Percentiles rank a stretch among this genome's conserved stretches.
Evolutionary conservation across 2,329 filamentous ascomycete species (phyloP).

Genomic region (Talaromyces sp.): DNA sequence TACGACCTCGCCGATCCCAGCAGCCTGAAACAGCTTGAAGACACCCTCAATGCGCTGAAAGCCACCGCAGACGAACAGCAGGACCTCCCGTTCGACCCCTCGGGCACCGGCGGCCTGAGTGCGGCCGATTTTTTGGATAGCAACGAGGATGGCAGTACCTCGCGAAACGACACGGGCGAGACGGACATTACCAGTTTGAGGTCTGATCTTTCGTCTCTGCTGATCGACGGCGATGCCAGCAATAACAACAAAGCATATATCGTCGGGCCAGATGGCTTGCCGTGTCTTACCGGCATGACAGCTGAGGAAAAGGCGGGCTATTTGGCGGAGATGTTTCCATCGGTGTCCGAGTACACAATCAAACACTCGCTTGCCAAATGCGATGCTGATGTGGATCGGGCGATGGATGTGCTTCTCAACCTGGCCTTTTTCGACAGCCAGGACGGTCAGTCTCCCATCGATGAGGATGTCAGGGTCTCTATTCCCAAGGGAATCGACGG

Average conservation of each 20-base stretch:
- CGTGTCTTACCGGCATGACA: slow-evolving; percentile 23
- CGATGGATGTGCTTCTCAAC: slow-evolving; percentile 77
- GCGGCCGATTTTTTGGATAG: slow-evolving; percentile 14
- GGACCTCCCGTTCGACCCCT: slow-evolving; percentile 64
- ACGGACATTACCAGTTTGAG: slow-evolving; percentile 48
- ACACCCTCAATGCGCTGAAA: slow-evolving; percentile 62
- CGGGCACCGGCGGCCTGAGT: slow-evolving; percentile 55
- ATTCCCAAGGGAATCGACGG: slow-evolving; percentile 72
- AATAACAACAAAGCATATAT: slow-evolving; percentile 18
- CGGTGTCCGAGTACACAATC: slow-evolving; percentile 61
- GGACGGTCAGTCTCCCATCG: slow-evolving; percentile 57
- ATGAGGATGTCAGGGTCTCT: slow-evolving; percentile 37
- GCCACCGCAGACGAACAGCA: slow-evolving; percentile 66
- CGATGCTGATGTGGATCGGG: slow-evolving; percentile 59
- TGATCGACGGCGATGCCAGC: slow-evolving; percentile 19
- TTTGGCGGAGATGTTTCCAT: slow-evolving; percentile 67
- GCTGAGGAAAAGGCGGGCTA: slow-evolving; percentile 57
- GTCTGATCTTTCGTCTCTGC: slow-evolving; percentile 38
- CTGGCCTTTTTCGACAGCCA: slow-evolving; percentile 69
- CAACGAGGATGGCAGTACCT: slow-evolving; percentile 23
- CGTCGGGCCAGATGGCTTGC: slow-evolving; percentile 22
- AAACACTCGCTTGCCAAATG: slow-evolving; percentile 62
- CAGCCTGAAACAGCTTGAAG: slow-evolving; percentile 51
- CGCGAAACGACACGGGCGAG: slow-evolving; percentile 28
- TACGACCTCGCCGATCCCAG: slow-evolving; percentile 56